Evolutionary conservation across 495 filamentous ascomycete species (phyloP).

Genomic region (Letharia lupina): DNA sequence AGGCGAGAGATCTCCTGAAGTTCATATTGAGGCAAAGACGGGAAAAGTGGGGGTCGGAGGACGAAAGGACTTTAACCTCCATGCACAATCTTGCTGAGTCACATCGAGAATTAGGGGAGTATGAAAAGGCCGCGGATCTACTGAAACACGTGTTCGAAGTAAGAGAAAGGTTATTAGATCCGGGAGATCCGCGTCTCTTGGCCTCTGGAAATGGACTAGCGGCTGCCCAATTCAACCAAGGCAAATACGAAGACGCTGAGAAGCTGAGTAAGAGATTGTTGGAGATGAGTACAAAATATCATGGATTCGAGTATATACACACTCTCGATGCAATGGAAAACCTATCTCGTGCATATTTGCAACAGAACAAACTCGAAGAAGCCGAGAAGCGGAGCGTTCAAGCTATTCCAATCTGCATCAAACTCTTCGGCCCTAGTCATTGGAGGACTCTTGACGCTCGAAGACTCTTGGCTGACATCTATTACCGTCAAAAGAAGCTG

Average conservation of each 20-base stretch:
- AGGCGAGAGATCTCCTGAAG: not conserved
- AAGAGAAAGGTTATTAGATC: not conserved
- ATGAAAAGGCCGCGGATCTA: not conserved
- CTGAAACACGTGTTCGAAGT: not conserved
- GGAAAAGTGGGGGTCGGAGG: not conserved
- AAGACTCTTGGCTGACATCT: not conserved
- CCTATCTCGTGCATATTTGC: not conserved
- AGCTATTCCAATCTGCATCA: not conserved
- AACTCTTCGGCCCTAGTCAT: not conserved
- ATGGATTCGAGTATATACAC: not conserved
- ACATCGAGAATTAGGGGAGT: rapidly evolving
- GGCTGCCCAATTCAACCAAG: not conserved
- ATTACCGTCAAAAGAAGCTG: not conserved
- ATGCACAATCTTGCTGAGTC: not conserved
- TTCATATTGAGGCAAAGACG: not conserved
- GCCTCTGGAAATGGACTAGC: not conserved
- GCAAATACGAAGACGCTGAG: not conserved
- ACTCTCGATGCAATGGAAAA: not conserved
- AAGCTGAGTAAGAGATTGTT: not conserved
- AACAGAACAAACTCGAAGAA: not conserved
- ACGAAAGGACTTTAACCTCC: not conserved
- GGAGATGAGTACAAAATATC: not conserved
- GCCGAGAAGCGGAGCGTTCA: not conserved
- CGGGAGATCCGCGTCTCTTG: not conserved
- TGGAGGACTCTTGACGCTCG: not conserved